Conservation (phyloP, 139 green algal genomes). For the Eudorina sp. region DNA sequence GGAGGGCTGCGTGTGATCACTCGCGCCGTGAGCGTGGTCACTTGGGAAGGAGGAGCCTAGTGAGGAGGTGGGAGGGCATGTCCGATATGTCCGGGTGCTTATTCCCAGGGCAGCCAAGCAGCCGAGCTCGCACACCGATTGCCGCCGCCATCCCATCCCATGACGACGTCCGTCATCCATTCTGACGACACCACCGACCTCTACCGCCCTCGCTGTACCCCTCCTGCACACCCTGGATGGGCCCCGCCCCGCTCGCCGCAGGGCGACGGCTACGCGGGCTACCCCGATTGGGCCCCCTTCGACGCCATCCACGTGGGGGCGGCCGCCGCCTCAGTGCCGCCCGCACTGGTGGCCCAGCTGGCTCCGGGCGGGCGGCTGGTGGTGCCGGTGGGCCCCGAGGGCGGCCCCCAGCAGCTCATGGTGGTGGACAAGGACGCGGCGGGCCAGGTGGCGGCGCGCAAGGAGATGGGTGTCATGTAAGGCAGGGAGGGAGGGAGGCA, state of each 20-base stretch:
- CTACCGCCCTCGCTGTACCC: no score
- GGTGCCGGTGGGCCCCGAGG: constrained; percentile 74
- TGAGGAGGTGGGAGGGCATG: no score
- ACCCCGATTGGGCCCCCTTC: constrained; percentile 70
- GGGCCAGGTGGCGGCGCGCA: background rate
- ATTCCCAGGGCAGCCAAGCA: no score
- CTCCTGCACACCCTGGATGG: no score
- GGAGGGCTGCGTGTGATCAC: no score
- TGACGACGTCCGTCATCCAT: no score
- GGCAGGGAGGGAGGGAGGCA: background rate
- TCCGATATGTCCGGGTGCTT: no score
- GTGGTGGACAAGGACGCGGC: constrained; percentile 46
- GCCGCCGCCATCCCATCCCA: no score
- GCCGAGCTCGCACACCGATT: no score
- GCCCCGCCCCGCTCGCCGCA: constrained; percentile 3
- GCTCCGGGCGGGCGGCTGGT: constrained; percentile 75
- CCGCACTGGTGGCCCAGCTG: constrained; percentile 72
- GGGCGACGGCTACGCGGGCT: constrained; percentile 43
- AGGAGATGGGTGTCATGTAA: constrained; percentile 41
- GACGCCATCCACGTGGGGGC: constrained; percentile 95
- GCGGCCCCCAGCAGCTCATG: constrained; percentile 48
- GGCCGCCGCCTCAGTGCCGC: constrained; percentile 64
- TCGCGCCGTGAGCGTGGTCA: no score
- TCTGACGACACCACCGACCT: no score
- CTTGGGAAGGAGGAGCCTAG: no score